Percentiles rank a stretch among this genome's conserved stretches.
phyloP scores from a whole-genome alignment of 495 filamentous ascomycete genomes.

The Penicillium daleae region DNA sequence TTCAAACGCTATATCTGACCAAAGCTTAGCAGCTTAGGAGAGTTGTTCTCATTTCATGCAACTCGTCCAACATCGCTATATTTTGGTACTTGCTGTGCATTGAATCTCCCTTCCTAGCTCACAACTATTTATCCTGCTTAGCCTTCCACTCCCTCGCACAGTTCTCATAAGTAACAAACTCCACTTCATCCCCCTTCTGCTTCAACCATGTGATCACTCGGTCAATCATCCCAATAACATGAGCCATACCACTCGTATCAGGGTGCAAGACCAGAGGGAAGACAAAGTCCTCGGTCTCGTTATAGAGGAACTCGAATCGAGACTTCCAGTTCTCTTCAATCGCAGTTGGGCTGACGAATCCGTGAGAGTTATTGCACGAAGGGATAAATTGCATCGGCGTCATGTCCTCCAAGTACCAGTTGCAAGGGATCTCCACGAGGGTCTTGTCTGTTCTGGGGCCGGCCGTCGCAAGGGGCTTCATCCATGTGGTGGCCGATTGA shows the following conservation, averaged over 20 bases:
- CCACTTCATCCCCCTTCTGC: slow-evolving; percentile 48
- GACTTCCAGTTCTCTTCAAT: slow-evolving; percentile 61
- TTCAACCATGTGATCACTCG: slow-evolving; percentile 57
- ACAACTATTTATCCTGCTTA: not conserved
- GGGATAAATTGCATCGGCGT: slow-evolving; percentile 59
- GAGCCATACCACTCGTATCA: slow-evolving; percentile 65
- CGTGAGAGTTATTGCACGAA: slow-evolving; percentile 52
- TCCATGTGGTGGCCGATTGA: slow-evolving; percentile 54
- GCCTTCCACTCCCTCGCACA: slow-evolving; percentile 24
- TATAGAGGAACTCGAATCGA: slow-evolving; percentile 50
- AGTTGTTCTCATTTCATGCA: not conserved
- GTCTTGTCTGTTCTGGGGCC: slow-evolving; percentile 32
- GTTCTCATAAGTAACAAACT: slow-evolving; percentile 36
- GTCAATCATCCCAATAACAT: slow-evolving; percentile 64
- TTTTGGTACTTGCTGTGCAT: not conserved
- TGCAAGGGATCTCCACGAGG: slow-evolving; percentile 57
- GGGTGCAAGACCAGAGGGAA: slow-evolving; percentile 60
- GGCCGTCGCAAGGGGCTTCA: slow-evolving; percentile 52
- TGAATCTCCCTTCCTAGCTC: not conserved
- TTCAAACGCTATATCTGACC: not conserved
- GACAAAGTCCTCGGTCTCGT: slow-evolving; percentile 43
- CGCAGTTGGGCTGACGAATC: slow-evolving; percentile 54
- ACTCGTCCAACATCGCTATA: not conserved
- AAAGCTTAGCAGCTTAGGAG: not conserved
- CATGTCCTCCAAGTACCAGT: slow-evolving; percentile 63